Base-by-base conservation (phyloP, 2,329 filamentous ascomycete genomes). In the Aaosphaeria pasadenensis region DNA sequence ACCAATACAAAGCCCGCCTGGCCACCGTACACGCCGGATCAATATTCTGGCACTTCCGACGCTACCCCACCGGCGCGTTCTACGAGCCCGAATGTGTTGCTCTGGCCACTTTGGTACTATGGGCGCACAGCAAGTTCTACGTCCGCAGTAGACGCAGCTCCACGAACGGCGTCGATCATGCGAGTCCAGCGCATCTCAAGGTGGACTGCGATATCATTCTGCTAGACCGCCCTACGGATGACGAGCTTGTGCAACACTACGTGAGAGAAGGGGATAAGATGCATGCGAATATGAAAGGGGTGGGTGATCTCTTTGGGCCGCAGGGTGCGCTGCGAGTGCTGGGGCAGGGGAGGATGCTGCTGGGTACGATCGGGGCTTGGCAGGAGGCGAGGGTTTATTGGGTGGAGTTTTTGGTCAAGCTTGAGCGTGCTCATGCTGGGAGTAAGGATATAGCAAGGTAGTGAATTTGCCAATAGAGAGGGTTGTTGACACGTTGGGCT, bases 181-280 rank as follows among this genome's bases (percentile, higher is more conserved):
- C 33, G 33, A 36, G 33, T 4, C 49, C 46, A 30, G 49, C 51
- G n/a, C 43, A 39, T 0, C 31, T 28, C 11, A 36, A 36, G 4
- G 33, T 13, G 13, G 49, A 49, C 6, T 45, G 32, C 33, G 38
- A 53, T 7, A 41, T 49, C 5, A 78, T 82, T 35, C 73, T 77
- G 13, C 66, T 84, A 0, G 81, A 84, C 47, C 70, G 79, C 7
- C 80, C 80, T 0, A 74, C 74, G 2, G 79, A 83, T 51, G 81
- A 83, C 57, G 80, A 83, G 54, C 70, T 83, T 43, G 79, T 82
- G 1, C 80, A 83, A 54, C 62, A 76, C 1, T 83, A 79, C 57
- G 78, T 83, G 0, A 68, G 74, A 7, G 67, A 73, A 11, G 80
- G 80, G 0, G 66, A 74, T 30, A 66, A 56, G 3, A 80, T 83